Evolutionary conservation across 805 yeast genomes (phyloP), one percentile per base, ranked within the genome.

Genomic region (Pichia nakasei): DNA sequence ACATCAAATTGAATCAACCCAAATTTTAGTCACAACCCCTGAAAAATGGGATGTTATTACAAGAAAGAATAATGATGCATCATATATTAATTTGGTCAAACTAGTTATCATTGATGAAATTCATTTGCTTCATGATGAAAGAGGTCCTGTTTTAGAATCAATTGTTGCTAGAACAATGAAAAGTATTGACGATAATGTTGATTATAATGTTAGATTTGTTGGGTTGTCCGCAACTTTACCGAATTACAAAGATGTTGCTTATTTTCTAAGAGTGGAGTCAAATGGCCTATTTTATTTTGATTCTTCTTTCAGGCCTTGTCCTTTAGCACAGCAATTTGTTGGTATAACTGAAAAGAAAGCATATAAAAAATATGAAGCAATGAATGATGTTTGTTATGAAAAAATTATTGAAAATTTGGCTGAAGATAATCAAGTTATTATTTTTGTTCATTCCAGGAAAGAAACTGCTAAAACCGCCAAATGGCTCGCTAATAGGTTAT

Each of bases 41-140:
- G 98, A 93, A 58, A 91, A 89, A 57, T 91, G 97, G 97, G 97
- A 93, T 65, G 85, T 93, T 19, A 81, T 89, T 15, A 89, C 96
- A 0, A 73, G 98, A 65, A 91, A 91, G 55, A 71, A 73, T 36
- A 69, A 78, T 19, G 91, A 85, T 47, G 67, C 76, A 2, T 75
- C 82, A 21, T 82, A 80, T 52, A 74, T 80, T 1, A 70, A 74
- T 31, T 64, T 78, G 1, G 93, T 87, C 1, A 72, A 76, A 35
- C 69, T 91, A 20, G 63, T 91, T 9, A 82, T 91, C 22, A 78
- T 93, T 41, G 98, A 91, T 67, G 98, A 91, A 61, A 82, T 91
- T 46, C 98, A 91, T 69, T 68, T 91, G 41, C 67, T 91, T 50
- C 96, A 91, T 59, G 97, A 91, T 58, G 87, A 80, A 52, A 79